Percentiles rank a stretch among this genome's conserved stretches.
These are phyloP conservation scores for Colletotrichum graminicola DNA, from an alignment of 2,329 filamentous ascomycete species.

Conservation along the genomic window DNA sequence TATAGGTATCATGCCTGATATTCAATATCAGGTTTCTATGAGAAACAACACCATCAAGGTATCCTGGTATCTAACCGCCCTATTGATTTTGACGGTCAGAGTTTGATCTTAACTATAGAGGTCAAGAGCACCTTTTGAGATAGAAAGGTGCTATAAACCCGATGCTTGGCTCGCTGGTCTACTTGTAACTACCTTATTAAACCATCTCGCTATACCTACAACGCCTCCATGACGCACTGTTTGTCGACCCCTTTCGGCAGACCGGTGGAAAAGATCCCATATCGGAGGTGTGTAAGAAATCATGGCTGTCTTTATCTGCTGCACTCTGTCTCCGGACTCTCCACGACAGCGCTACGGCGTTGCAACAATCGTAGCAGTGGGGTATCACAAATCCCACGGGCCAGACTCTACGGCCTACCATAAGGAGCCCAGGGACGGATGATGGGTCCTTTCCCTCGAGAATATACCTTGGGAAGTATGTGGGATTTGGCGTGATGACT, in stretches of 20 bases:
- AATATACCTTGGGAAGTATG: background rate
- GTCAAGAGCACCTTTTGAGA: too few species aligned
- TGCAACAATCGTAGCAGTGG: background rate
- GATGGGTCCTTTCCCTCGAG: background rate
- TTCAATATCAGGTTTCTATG: too few species aligned
- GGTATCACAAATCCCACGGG: background rate
- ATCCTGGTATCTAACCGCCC: too few species aligned
- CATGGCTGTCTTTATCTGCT: background rate
- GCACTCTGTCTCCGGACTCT: background rate
- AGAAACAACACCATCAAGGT: too few species aligned
- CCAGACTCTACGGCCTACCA: background rate
- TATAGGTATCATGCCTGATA: too few species aligned
- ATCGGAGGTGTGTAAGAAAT: background rate
- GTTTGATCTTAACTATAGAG: too few species aligned
- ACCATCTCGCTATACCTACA: too few species aligned
- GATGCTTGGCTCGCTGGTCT: too few species aligned
- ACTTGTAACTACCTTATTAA: too few species aligned
- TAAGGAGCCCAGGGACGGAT: background rate
- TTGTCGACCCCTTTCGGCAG: background rate
- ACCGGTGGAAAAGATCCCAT: background rate
- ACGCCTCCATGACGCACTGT: background rate
- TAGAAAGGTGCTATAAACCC: too few species aligned
- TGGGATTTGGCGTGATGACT: background rate
- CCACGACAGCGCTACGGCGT: background rate
- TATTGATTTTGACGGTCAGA: too few species aligned